Base-by-base conservation (phyloP, 2,329 filamentous ascomycete species). In the Shiraia sp. region DNA sequence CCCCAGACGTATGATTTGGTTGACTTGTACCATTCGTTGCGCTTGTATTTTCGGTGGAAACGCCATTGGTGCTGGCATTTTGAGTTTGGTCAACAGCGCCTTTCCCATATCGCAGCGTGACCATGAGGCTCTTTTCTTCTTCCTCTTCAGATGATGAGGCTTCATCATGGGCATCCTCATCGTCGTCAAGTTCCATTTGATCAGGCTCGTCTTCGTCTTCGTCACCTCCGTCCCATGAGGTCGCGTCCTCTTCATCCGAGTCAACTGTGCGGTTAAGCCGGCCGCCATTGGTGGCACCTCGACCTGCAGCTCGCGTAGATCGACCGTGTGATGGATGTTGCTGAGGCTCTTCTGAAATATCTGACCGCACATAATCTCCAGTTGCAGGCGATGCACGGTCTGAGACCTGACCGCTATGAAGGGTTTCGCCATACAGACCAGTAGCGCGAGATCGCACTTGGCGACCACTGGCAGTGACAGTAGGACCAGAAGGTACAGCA, bases 391-490 rank as follows among this genome's bases (percentile, higher is more conserved):
- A 70, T n/a, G 68, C 62, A 28, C 58, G 58, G 22, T 69, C 73
- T 47, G 66, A 68, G 6, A 55, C 55, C 50, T 80, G 78, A 27
- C 78, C 79, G 54, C 75, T 79, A 12, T 85, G 72, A 42, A 85
- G 70, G 16, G 73, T 74, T 47, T 86, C 82, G 10, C 81, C 82
- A 38, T 87, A 88, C 30, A 85, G 73, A 22, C 87, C 81, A 4
- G 69, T 70, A 17, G 60, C 61, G 7, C 85, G 82, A 32, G 86
- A 82, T 52, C 83, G 81, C 51, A 96, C 84, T 64, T 96, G 90
- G 15, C 93, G 83, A 15, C 93, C 93, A 65, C 90, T 96, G 15
- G 89, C 85, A 3, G 93, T 97, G 36, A 83, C 79, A 10, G 77
- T 79, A 35, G 78, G 88, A 74, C 70, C 85, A 16, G 76, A 67